These are phyloP conservation scores for Chrysanthemum makinoi DNA, from an alignment of 129 eudicot species.

Conservation along the genomic window DNA sequence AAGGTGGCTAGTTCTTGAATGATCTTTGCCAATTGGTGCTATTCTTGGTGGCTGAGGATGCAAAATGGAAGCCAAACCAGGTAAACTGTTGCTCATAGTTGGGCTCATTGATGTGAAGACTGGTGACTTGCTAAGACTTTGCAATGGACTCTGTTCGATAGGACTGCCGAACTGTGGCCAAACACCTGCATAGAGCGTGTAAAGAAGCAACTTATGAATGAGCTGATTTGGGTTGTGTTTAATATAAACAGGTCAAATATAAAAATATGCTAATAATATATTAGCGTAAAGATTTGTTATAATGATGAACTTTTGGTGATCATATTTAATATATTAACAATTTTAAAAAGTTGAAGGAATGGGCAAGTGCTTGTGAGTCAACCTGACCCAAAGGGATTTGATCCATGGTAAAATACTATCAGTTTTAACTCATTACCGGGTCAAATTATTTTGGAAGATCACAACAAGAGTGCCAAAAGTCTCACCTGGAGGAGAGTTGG, in stretches of 20 bases:
- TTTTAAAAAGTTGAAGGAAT: too few relatives aligned
- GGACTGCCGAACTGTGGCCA: slow-evolving; percentile 69
- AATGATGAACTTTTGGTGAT: too few relatives aligned
- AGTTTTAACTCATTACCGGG: not conserved
- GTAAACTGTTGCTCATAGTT: slow-evolving; percentile 34
- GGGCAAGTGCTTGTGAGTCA: too few relatives aligned
- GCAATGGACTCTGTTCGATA: slow-evolving; percentile 49
- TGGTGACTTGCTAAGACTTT: slow-evolving; percentile 55
- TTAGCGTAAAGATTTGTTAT: too few relatives aligned
- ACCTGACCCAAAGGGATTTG: too few relatives aligned
- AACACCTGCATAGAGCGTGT: slow-evolving; percentile 36
- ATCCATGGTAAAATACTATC: not conserved
- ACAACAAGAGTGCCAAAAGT: slow-evolving; percentile 17
- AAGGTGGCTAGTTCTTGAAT: slow-evolving; percentile 31
- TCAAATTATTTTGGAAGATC: too few relatives aligned
- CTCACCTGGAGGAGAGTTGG: slow-evolving; percentile 72
- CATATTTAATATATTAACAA: too few relatives aligned
- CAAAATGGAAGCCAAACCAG: slow-evolving; percentile 61
- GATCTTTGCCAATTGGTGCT: slow-evolving; percentile 73
- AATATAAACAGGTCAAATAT: too few relatives aligned
- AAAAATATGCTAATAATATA: too few relatives aligned
- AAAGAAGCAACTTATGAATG: not conserved
- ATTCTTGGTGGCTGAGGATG: slow-evolving; percentile 45
- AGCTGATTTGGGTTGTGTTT: not conserved
- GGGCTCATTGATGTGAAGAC: slow-evolving; percentile 48